Evolutionary conservation across 345 rosid genomes (phyloP).

Genomic region (Eucalyptus pauciflora): DNA sequence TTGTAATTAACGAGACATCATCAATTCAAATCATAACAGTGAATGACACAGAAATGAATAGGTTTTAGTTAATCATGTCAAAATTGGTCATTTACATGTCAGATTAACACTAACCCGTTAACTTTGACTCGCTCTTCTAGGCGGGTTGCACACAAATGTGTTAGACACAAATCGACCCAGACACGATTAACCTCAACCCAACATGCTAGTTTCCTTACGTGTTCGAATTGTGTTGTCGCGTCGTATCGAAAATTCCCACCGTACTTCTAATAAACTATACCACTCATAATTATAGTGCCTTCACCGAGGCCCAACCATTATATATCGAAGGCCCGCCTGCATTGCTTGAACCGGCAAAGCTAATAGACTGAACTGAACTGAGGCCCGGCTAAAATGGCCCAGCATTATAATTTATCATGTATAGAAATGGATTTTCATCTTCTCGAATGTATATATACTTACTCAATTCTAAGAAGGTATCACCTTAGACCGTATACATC

Average conservation of each 20-base stretch:
- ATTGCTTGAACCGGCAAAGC: background rate
- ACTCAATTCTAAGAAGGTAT: background rate
- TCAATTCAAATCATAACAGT: background rate
- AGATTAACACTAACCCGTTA: background rate
- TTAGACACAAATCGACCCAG: background rate
- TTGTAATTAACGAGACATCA: background rate
- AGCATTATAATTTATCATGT: background rate
- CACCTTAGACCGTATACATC: background rate
- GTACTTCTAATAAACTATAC: background rate
- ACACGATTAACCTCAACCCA: background rate
- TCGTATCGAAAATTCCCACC: background rate
- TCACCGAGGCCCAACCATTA: background rate
- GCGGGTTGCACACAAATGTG: background rate
- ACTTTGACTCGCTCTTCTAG: background rate
- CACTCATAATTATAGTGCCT: background rate
- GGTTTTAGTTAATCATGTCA: background rate
- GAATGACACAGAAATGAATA: background rate
- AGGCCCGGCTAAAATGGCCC: background rate
- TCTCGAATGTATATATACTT: rapidly evolving
- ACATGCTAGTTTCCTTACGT: background rate
- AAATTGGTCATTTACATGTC: background rate
- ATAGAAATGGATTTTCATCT: background rate
- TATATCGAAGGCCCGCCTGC: background rate
- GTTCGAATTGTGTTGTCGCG: background rate
- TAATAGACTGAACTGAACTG: background rate